Base-by-base conservation (phyloP, 2,329 filamentous ascomycete species). In the Onygena corvina region DNA sequence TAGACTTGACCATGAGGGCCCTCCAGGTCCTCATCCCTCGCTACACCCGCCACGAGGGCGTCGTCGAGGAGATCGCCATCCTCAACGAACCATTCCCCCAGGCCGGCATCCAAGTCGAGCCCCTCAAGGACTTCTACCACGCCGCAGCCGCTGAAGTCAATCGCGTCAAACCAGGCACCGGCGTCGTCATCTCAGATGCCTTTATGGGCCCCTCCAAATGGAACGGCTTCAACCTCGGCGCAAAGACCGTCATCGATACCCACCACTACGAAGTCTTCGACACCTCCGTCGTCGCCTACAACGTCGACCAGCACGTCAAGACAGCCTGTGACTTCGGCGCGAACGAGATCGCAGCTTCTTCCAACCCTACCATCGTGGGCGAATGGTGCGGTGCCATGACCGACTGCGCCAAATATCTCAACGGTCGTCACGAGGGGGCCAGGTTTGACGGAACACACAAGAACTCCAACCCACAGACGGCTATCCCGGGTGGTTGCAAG, bases 381-480 rank as follows among this genome's bases (percentile, higher is more conserved):
- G 81, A 85, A 61, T 84, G 81, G 80, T 77, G 76, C 1, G 80
- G 73, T 18, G 81, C 80, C 11, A 75, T 83, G 71, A 84, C 81
- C 2, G 72, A 76, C 53, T 77, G 75, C 55, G 71, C 75, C 6
- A 71, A 68, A 45, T 72, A 68, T 50, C 59, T 71, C 44, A 77
- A 77, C 53, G 79, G 81, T 34, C 75, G 74, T 50, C 74, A 74
- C 1, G 64, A 76, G 36, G 80, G 79, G 9, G 72, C 79, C 6
- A 72, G 81, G 30, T 80, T 77, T 52, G 68, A 72, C 38, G 79
- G 78, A 11, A 72, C 71, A 2, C 76, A 70, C 55, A 71, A 66
- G 27, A 73, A 67, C 9, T 34, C 42, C 0, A 12, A 38, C 16
- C 30, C 34, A 9, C 4, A 9, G 3, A 34, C 30, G 45, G 57